Evolutionary conservation across 345 rosid species (phyloP).

Genomic region (Fremontodendron californicum): DNA sequence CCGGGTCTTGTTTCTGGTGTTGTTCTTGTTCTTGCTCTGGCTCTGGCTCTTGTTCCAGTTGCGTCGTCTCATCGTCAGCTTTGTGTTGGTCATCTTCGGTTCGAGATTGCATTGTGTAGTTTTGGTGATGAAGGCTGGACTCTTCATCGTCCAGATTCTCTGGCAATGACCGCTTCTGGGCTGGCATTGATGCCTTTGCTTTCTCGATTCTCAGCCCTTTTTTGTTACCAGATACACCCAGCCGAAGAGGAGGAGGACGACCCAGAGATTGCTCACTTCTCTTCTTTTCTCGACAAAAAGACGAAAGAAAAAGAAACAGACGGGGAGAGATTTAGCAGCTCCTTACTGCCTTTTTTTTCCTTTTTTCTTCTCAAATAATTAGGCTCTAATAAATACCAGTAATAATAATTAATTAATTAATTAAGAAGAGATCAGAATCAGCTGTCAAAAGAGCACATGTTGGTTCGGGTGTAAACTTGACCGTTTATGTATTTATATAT

Average conservation of each 20-base stretch:
- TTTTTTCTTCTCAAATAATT: neutral
- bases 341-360: neutral
- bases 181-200: constrained; percentile 53
- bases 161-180: constrained; percentile 60
- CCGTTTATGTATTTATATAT: no score
- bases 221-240: neutral
- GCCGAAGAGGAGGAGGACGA: neutral
- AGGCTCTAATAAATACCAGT: no score
- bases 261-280: constrained; percentile 2
- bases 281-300: neutral
- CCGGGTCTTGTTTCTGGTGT: constrained; percentile 19
- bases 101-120: constrained; percentile 28
- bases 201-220: neutral
- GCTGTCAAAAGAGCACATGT: constrained; percentile 17
- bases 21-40: constrained; percentile 14
- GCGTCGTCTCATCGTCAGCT: constrained; percentile 9
- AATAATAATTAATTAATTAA: neutral
- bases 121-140: constrained; percentile 27
- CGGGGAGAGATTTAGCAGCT: constrained; percentile 16
- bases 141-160: constrained; percentile 44
- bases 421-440: constrained; percentile 12
- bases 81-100: constrained; percentile 20
- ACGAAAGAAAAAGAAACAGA: neutral
- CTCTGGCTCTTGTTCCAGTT: constrained; percentile 17
- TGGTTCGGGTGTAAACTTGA: no score